Evolutionary conservation across 208 protist genomes (phyloP).

Genomic region (Kentomonas sorsogonicus): DNA sequence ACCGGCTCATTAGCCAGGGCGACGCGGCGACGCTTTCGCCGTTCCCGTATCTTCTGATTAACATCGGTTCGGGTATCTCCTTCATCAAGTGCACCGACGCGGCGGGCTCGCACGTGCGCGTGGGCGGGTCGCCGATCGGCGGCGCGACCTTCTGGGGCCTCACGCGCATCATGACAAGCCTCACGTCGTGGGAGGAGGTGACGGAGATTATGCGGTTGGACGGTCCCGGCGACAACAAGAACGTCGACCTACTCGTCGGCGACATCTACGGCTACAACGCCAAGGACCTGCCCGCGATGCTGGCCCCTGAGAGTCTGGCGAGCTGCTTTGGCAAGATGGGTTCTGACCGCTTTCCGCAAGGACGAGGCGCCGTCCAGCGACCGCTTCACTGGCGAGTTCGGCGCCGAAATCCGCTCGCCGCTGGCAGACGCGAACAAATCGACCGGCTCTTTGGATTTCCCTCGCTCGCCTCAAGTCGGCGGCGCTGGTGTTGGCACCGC

Average conservation of each 20-base stretch:
- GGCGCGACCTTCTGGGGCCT: slow-evolving; percentile 97
- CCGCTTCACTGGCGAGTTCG: slow-evolving; percentile 27
- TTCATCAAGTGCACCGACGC: slow-evolving; percentile 91
- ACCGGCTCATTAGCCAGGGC: slow-evolving; percentile 45
- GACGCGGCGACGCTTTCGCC: slow-evolving; percentile 32
- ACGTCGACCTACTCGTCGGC: slow-evolving; percentile 95
- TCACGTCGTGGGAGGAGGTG: slow-evolving; percentile 93
- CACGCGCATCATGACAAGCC: slow-evolving; percentile 88
- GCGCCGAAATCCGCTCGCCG: slow-evolving; percentile 10
- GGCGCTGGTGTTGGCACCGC: no score
- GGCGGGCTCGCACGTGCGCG: slow-evolving; percentile 85
- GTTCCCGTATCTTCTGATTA: slow-evolving; percentile 96
- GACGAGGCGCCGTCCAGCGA: slow-evolving; percentile 9
- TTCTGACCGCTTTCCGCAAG: slow-evolving; percentile 64
- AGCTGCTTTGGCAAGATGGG: slow-evolving; percentile 89
- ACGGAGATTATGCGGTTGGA: slow-evolving; percentile 91
- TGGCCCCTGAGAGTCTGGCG: slow-evolving; percentile 79
- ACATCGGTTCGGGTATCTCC: slow-evolving; percentile 96
- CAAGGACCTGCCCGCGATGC: slow-evolving; percentile 82
- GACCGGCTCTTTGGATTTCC: no score
- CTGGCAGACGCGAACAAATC: no score
- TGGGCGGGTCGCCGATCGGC: slow-evolving; percentile 93
- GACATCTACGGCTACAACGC: slow-evolving; percentile 97
- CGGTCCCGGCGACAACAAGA: slow-evolving; percentile 89
- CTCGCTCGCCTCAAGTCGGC: no score